Evolutionary conservation across 2,329 filamentous ascomycete species (phyloP).

Genomic region (Thelonectria discophora): DNA sequence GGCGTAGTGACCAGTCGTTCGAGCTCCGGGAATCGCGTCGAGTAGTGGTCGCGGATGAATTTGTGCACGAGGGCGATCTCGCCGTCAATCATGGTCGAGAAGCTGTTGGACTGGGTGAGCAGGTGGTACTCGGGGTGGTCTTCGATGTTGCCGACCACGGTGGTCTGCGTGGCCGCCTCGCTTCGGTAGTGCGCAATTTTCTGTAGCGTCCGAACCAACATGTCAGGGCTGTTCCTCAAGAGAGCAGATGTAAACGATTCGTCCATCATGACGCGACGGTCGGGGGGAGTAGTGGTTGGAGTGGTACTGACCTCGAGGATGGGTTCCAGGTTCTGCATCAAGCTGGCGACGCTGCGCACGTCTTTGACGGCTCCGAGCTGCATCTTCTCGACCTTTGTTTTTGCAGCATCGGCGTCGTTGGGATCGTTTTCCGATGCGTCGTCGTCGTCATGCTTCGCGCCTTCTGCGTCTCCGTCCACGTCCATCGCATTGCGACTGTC

Average conservation of each 20-base stretch:
- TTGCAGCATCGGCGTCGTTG: slow-evolving; percentile 74
- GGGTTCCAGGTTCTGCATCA: slow-evolving; percentile 84
- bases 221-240: slow-evolving; percentile 73
- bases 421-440: slow-evolving; percentile 53
- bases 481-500: slow-evolving; percentile 65
- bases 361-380: slow-evolving; percentile 77
- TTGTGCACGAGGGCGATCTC: slow-evolving; percentile 96
- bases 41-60: slow-evolving; percentile 96
- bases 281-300: slow-evolving; percentile 26
- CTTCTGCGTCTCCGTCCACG: slow-evolving; percentile 48
- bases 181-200: slow-evolving; percentile 83
- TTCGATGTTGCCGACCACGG: slow-evolving; percentile 82
- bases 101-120: slow-evolving; percentile 85
- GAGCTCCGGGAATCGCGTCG: slow-evolving; percentile 89
- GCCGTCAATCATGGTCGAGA: slow-evolving; percentile 91
- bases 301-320: slow-evolving; percentile 79
- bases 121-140: slow-evolving; percentile 93
- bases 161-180: slow-evolving; percentile 70
- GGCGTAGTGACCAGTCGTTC: slow-evolving; percentile 91
- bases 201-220: slow-evolving; percentile 63
- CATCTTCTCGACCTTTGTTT: slow-evolving; percentile 85
- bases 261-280: slow-evolving; percentile 37
- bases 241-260: slow-evolving; percentile 70
- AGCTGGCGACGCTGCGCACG: slow-evolving; percentile 78
- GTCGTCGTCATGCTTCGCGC: slow-evolving; percentile 62